Evolutionary conservation across 2,329 filamentous ascomycete species (phyloP), one percentile per base, ranked within the genome.

Genomic region (Colletotrichum sp.): DNA sequence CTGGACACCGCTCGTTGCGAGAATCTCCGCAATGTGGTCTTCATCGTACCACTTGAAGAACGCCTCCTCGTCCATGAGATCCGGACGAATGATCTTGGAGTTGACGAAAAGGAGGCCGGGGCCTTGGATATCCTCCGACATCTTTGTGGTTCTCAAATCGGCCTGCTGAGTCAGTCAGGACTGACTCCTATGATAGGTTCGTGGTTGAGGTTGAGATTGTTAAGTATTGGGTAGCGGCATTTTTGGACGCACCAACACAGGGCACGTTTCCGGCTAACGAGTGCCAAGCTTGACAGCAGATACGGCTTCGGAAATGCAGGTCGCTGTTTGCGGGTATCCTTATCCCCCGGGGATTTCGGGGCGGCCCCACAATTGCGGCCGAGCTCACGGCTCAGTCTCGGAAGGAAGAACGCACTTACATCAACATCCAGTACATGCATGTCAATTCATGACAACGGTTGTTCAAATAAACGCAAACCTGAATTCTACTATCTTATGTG

Each of bases 31-130:
- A 22, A 62, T 62, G 30, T 62, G 58, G 18, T 62, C 58, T 28
- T 62, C 58, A 34, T 62, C 58, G 13, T 62, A 62, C 58, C 58
- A 62, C 4, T 62, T 62, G 12, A 62, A 62, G 30, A 25, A 62
- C 6, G 30, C 6, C 2, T 62, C 58, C 8, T 62, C 58, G 15
- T 62, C 18, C 10, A 62, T 62, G 9, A 36, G 58, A 22, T 34
- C 58, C 2, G 58, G 58, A 2, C 58, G 30, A 4, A 28, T 62
- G 12, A 62, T 62, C n/a, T 62, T 62, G 6, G 58, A 62, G 58
- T 62, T 62, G 1, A 62, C 58, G 2, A 62, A 62, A 13, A 62
- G 28, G 8, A 62, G 30, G 2, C 58, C 58, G 5, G 58, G 58
- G 58, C 58, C 58, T 62, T 36, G 58, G 58, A 62, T 25, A 22